Percentiles rank a stretch among this genome's conserved stretches.
These are phyloP conservation scores for Xylariaceae sp. DNA, from an alignment of 2,329 filamentous ascomycete species.

Conservation along the genomic window DNA sequence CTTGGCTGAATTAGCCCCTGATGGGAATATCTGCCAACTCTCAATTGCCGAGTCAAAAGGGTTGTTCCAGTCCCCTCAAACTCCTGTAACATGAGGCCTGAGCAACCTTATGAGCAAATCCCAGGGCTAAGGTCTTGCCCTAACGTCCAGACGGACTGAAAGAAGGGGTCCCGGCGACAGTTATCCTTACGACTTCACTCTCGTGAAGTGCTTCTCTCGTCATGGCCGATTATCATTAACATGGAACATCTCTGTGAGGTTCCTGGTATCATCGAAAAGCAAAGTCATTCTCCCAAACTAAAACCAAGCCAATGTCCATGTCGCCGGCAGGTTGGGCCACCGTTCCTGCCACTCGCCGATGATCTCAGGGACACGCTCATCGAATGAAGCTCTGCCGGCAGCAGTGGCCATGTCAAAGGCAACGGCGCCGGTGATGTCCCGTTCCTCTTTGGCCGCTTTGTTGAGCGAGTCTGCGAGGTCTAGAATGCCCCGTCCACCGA, in stretches of 20 bases:
- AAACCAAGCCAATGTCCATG: conserved; percentile 96
- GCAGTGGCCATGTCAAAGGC: conserved; percentile 67
- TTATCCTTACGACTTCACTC: background rate
- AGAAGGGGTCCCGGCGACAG: background rate
- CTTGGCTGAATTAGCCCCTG: too few species aligned
- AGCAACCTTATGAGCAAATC: too few species aligned
- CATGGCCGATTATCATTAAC: conserved; percentile 1
- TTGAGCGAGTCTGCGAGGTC: conserved; percentile 86
- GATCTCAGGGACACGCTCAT: conserved; percentile 89
- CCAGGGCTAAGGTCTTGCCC: too few species aligned
- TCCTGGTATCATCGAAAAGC: conserved; percentile 29
- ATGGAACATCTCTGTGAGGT: conserved; percentile 15
- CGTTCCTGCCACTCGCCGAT: conserved; percentile 89
- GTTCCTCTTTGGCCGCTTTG: conserved; percentile 70
- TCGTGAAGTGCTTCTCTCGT: background rate
- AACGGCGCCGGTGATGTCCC: conserved; percentile 56
- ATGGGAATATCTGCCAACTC: too few species aligned
- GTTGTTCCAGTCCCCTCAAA: too few species aligned
- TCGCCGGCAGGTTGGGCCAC: conserved; percentile 83
- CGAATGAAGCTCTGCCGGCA: conserved; percentile 69
- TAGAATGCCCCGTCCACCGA: conserved; percentile 86
- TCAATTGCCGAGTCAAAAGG: too few species aligned
- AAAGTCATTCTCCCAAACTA: conserved; percentile 39
- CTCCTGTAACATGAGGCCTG: too few species aligned
- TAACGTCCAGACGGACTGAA: too few species aligned